phyloP scores from a whole-genome alignment of 2,329 filamentous ascomycete species.

The Botrytis fabae region DNA sequence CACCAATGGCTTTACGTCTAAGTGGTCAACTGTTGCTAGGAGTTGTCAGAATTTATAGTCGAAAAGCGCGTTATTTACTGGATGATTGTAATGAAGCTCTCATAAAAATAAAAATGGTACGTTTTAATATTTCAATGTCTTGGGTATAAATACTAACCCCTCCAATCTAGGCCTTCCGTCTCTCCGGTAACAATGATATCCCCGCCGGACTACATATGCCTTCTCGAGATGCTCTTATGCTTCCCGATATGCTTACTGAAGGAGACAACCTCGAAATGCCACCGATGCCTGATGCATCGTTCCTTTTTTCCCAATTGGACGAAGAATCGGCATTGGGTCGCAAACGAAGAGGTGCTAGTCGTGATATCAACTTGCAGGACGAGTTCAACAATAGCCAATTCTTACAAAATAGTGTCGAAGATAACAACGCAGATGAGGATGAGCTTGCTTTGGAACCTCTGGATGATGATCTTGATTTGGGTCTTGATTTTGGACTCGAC shows the following conservation, averaged over 20 bases:
- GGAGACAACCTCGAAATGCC: slow-evolving; percentile 77
- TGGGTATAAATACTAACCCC: slow-evolving; percentile 41
- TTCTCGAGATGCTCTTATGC: slow-evolving; percentile 80
- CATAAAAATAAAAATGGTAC: slow-evolving; percentile 97
- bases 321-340: slow-evolving; percentile 58
- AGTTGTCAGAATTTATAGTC: slow-evolving; percentile 95
- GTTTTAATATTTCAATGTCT: slow-evolving; percentile 38
- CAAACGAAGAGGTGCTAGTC: slow-evolving; percentile 58
- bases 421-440: slow-evolving; percentile 51
- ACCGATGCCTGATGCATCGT: slow-evolving; percentile 83
- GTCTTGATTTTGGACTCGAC: slow-evolving; percentile 65
- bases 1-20: slow-evolving; percentile 89
- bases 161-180: slow-evolving; percentile 76
- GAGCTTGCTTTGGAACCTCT: slow-evolving; percentile 53
- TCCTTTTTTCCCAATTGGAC: slow-evolving; percentile 75
- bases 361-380: slow-evolving; percentile 68
- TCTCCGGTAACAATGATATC: slow-evolving; percentile 91
- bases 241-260: slow-evolving; percentile 91
- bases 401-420: slow-evolving; percentile 62
- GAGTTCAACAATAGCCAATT: slow-evolving; percentile 78
- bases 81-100: slow-evolving; percentile 98
- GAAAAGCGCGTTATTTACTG: slow-evolving; percentile 92
- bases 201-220: slow-evolving; percentile 78
- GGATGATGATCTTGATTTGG: slow-evolving; percentile 70
- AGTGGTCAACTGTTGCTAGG: slow-evolving; percentile 93